A percentile compares a stretch with the other conserved stretches of the same genome.
phyloP scores from a whole-genome alignment of 2,329 filamentous ascomycete genomes.

The Fusarium avenaceum region DNA sequence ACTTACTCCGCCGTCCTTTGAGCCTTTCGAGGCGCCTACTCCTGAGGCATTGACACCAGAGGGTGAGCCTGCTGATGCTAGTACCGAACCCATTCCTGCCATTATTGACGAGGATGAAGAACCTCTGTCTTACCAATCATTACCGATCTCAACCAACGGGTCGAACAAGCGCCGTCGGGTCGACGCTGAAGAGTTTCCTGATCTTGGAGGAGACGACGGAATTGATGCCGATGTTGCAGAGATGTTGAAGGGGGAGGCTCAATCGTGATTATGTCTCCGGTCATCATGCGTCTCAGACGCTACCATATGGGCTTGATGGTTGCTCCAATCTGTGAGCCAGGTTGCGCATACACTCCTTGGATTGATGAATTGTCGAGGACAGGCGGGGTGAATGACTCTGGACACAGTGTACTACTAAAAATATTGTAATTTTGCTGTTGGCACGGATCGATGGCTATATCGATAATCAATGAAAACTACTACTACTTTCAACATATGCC shows the following conservation, averaged over 20 bases:
- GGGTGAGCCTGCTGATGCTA: conserved; percentile 43
- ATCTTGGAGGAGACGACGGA: conserved; percentile 67
- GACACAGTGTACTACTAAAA: background rate
- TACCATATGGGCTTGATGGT: too few species aligned
- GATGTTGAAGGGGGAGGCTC: conserved; percentile 57
- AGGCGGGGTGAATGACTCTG: background rate
- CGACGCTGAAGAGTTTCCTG: conserved; percentile 65
- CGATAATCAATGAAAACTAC: background rate
- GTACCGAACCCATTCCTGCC: background rate
- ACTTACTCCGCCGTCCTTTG: conserved; percentile 77
- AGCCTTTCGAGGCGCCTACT: conserved; percentile 40
- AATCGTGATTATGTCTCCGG: conserved; percentile 19
- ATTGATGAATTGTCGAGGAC: background rate
- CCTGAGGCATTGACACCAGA: conserved; percentile 39
- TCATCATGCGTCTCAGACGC: background rate
- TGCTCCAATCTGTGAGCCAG: background rate
- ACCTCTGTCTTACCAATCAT: conserved; percentile 62
- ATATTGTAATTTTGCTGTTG: background rate
- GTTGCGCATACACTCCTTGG: background rate
- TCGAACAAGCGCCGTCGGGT: conserved; percentile 70
- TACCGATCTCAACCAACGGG: conserved; percentile 65
- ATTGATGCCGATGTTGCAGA: conserved; percentile 70
- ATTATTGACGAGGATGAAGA: conserved; percentile 54
- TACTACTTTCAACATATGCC: too few species aligned
- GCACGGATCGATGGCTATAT: background rate